A percentile compares a stretch with the other conserved stretches of the same genome.
These are phyloP conservation scores for Fusarium haematococcum DNA, from an alignment of 2,329 filamentous ascomycete genomes.

Conservation along the genomic window DNA sequence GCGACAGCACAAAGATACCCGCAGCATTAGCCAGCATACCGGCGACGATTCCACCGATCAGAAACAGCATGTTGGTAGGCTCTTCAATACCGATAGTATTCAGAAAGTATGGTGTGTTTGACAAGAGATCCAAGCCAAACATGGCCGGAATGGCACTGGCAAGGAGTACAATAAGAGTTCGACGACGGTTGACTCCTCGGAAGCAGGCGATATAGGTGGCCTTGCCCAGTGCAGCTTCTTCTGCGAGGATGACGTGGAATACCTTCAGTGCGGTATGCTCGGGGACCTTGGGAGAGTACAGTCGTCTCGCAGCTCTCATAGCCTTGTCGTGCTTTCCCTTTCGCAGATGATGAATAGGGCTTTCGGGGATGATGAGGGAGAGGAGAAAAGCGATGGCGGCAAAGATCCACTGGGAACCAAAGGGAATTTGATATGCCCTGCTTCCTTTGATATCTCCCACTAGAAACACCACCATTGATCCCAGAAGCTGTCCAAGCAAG, in stretches of 20 bases:
- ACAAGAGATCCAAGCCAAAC: background rate
- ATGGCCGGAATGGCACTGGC: background rate
- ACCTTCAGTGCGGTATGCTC: background rate
- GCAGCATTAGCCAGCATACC: background rate
- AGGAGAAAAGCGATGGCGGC: background rate
- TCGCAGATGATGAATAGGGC: background rate
- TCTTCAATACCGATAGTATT: background rate
- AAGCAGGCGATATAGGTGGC: background rate
- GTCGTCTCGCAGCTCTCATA: background rate
- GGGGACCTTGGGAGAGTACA: background rate
- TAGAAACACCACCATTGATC: background rate
- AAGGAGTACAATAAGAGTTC: background rate
- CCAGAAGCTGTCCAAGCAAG: slow-evolving; percentile 3
- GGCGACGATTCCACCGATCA: background rate
- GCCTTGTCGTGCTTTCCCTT: background rate
- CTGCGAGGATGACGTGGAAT: background rate
- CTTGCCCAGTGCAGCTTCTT: background rate
- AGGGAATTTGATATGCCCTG: background rate
- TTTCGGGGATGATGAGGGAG: background rate
- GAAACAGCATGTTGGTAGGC: background rate
- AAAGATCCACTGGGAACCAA: slow-evolving; percentile 5
- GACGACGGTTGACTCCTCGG: background rate
- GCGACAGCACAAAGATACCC: background rate
- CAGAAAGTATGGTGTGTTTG: background rate
- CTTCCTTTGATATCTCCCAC: background rate